Conservation (phyloP, 768 basidiomycete species). For the Suillus hirtellus region DNA sequence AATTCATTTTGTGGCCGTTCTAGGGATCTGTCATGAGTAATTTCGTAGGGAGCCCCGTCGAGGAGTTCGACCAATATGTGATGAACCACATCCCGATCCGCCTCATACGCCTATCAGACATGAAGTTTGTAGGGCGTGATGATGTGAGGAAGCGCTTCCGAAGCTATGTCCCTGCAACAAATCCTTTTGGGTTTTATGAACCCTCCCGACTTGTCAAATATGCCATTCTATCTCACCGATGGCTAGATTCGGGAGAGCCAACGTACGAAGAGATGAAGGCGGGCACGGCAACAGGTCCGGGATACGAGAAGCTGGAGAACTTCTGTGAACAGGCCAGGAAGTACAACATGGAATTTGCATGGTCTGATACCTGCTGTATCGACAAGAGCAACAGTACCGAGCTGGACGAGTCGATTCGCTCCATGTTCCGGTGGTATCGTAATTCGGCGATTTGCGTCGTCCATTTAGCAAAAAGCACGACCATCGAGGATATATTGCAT, state of each 20-base stretch:
- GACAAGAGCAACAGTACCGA: not conserved
- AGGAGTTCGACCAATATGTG: slow-evolving; percentile 3
- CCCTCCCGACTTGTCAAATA: slow-evolving; percentile 2
- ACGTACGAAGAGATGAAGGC: slow-evolving; percentile 9
- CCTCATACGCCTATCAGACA: not conserved
- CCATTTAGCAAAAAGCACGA: not conserved
- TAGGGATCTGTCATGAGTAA: not conserved
- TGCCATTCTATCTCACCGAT: slow-evolving; percentile 13
- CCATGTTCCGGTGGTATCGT: slow-evolving; percentile 3
- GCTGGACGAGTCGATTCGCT: slow-evolving; percentile 1
- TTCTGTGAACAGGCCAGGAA: not conserved
- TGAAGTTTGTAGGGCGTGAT: not conserved
- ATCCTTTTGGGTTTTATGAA: not conserved
- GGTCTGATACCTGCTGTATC: slow-evolving; percentile 1
- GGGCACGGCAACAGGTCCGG: not conserved
- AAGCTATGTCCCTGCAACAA: not conserved
- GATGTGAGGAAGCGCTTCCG: not conserved
- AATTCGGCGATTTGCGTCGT: not conserved
- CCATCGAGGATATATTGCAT: not conserved
- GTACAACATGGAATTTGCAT: not conserved
- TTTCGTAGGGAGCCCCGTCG: not conserved
- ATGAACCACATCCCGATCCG: slow-evolving; percentile 2
- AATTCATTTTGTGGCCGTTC: not conserved
- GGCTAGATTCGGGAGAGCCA: slow-evolving; percentile 10
- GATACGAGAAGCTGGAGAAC: slow-evolving; percentile 6